Percentiles rank a stretch among this genome's conserved stretches.
These are phyloP conservation scores for Dipteronia sinensis DNA, from an alignment of 345 rosid genomes.

Conservation along the genomic window DNA sequence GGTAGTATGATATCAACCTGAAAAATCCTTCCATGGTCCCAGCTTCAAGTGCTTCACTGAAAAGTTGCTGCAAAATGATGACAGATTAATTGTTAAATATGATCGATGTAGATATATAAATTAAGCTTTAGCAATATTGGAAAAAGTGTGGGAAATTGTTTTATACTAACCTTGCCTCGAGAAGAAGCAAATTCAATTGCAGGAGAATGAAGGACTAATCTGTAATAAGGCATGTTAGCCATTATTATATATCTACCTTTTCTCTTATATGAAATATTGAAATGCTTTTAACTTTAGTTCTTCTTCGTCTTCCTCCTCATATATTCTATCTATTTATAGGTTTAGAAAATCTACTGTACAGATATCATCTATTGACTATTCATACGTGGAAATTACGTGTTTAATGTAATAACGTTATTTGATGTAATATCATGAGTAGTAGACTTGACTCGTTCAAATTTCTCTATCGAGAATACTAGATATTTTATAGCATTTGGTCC, in stretches of 20 bases:
- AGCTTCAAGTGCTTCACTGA: slow-evolving; percentile 75
- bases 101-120: neutral
- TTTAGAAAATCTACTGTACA: no score
- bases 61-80: slow-evolving; percentile 58
- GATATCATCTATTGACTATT: no score
- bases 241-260: no score
- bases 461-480: no score
- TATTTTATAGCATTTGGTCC: no score
- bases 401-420: no score
- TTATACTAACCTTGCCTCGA: slow-evolving; percentile 64
- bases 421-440: no score
- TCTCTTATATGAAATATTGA: neutral
- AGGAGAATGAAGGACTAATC: slow-evolving; percentile 69
- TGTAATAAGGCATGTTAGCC: slow-evolving; percentile 59
- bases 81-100: neutral
- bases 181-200: slow-evolving; percentile 80
- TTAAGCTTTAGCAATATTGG: neutral
- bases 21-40: slow-evolving; percentile 96
- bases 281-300: neutral
- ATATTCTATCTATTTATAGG: no score
- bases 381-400: no score
- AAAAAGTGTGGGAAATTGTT: no score
- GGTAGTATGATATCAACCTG: slow-evolving; percentile 74
- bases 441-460: no score
- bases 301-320: neutral